A percentile compares a stretch with the other conserved stretches of the same genome.
Evolutionary conservation across 257 asterid genomes (phyloP).

Genomic region (Penstemon newberryi): DNA sequence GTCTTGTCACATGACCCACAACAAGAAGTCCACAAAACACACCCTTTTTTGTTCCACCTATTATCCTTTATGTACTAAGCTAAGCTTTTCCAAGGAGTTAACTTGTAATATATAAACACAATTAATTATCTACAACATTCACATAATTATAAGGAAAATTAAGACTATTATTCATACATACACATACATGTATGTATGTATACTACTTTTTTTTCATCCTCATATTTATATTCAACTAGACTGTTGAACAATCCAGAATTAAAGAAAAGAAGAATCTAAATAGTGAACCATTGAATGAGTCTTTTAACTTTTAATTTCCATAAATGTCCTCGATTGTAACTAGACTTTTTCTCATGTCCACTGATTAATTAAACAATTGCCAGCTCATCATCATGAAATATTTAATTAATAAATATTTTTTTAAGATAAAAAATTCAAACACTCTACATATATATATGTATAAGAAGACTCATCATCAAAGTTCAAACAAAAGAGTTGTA

Average conservation of each 20-base stretch:
- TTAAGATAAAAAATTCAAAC: background rate
- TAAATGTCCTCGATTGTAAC: constrained; percentile 36
- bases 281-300: constrained; percentile 19
- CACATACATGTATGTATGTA: background rate
- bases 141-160: background rate
- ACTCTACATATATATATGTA: constrained; percentile 14
- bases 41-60: constrained; percentile 12
- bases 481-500: constrained; percentile 5
- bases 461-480: constrained; percentile 22
- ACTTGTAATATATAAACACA: background rate
- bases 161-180: background rate
- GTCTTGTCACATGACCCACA: constrained; percentile 20
- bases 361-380: constrained; percentile 34
- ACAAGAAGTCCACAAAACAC: constrained; percentile 8
- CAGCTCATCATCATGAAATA: constrained; percentile 24
- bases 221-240: background rate
- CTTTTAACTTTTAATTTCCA: constrained; percentile 24
- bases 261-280: constrained; percentile 16
- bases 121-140: background rate
- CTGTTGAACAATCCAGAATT: background rate
- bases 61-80: background rate
- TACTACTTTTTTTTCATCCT: background rate
- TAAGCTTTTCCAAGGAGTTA: background rate
- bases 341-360: constrained; percentile 34
- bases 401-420: too few relatives aligned